Percentiles rank a stretch among this genome's conserved stretches.
These are phyloP conservation scores for Fraxinus dipetala DNA, from an alignment of 305 asterid species.

Conservation along the genomic window DNA sequence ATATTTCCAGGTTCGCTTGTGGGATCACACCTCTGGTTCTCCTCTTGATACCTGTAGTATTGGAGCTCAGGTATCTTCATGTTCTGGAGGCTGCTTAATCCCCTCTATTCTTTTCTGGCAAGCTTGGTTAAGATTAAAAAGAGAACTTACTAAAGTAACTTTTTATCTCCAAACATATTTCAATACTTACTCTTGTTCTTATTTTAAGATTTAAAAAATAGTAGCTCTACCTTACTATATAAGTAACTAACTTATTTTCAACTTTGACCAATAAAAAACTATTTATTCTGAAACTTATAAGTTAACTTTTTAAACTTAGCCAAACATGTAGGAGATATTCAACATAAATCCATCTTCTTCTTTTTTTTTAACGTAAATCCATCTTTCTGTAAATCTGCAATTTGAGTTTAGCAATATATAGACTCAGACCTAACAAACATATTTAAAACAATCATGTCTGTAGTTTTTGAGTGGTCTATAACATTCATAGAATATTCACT, in stretches of 20 bases:
- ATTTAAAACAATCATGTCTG: not conserved
- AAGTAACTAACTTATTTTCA: not conserved
- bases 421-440: not conserved
- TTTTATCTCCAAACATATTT: not conserved
- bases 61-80: constrained; percentile 49
- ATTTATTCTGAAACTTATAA: not conserved
- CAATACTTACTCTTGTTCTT: not conserved
- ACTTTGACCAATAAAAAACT: not conserved
- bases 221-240: too few species aligned
- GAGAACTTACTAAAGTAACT: not conserved
- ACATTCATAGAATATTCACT: not conserved
- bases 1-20: constrained; percentile 69
- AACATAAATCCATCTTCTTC: not conserved
- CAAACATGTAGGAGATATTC: not conserved
- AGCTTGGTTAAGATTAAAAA: not conserved
- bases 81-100: constrained; percentile 11
- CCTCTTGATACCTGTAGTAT: constrained; percentile 78
- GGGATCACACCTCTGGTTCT: constrained; percentile 75
- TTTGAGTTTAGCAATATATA: not conserved
- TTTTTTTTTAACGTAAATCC: too few species aligned
- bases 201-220: too few species aligned
- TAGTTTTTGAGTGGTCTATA: not conserved
- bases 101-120: not conserved
- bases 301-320: not conserved
- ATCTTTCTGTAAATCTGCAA: not conserved